Conservation (phyloP, 2,329 filamentous ascomycete genomes). For the Neospermospora avenae region DNA sequence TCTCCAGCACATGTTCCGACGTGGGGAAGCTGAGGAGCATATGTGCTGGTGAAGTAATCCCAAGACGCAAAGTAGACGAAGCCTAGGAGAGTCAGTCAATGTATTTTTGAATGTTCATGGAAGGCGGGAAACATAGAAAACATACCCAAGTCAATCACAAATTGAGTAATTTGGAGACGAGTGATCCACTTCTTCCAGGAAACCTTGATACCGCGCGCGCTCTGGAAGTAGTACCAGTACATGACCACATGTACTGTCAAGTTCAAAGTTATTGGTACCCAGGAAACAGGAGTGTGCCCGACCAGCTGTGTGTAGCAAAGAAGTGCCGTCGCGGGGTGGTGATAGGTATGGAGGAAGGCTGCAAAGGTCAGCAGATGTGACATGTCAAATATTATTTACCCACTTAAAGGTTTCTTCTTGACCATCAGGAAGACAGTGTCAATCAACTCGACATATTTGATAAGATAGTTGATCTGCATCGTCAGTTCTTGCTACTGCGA, state of each 20-base stretch:
- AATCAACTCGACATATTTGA: slow-evolving; percentile 32
- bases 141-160: slow-evolving; percentile 30
- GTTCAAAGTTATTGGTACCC: slow-evolving; percentile 33
- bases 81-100: slow-evolving; percentile 7
- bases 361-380: background rate
- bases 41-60: slow-evolving; percentile 27
- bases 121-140: background rate
- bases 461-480: slow-evolving; percentile 31
- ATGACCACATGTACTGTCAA: slow-evolving; percentile 33
- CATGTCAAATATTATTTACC: background rate
- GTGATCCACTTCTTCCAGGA: slow-evolving; percentile 34
- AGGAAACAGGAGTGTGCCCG: slow-evolving; percentile 30
- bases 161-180: slow-evolving; percentile 31
- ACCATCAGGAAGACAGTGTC: slow-evolving; percentile 32
- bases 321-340: slow-evolving; percentile 31
- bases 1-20: slow-evolving; percentile 29
- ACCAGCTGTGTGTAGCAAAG: slow-evolving; percentile 32
- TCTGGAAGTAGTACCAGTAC: slow-evolving; percentile 36
- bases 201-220: slow-evolving; percentile 29
- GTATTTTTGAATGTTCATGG: too few species aligned
- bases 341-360: slow-evolving; percentile 33
- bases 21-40: slow-evolving; percentile 25
- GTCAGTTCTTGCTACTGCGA: slow-evolving; percentile 1
- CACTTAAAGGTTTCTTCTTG: slow-evolving; percentile 34
- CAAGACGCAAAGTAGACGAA: slow-evolving; percentile 32